Conservation (phyloP, 2,329 filamentous ascomycete genomes). For the Fusarium buharicum region DNA sequence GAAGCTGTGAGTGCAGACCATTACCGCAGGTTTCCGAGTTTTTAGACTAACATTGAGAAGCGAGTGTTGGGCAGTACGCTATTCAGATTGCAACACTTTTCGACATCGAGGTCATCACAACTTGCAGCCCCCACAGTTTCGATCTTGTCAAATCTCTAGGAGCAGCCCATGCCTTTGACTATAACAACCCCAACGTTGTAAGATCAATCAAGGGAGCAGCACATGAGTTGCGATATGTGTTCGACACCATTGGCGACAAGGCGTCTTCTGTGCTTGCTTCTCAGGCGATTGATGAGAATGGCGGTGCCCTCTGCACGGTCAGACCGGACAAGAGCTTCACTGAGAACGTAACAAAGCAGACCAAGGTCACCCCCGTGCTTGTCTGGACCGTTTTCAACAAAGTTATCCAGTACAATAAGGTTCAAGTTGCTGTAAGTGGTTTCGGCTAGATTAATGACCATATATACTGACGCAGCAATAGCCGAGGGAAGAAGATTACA, state of each 20-base stretch:
- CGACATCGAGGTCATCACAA: conserved; percentile 51
- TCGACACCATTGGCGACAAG: conserved; percentile 56
- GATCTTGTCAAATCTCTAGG: conserved; percentile 49
- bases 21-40: background rate
- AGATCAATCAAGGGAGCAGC: conserved; percentile 49
- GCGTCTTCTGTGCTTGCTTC: conserved; percentile 50
- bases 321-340: conserved; percentile 54
- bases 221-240: conserved; percentile 50
- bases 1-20: conserved; percentile 51
- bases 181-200: conserved; percentile 51
- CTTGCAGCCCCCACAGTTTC: conserved; percentile 49
- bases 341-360: conserved; percentile 47
- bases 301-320: conserved; percentile 54
- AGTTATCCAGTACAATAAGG: conserved; percentile 50
- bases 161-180: conserved; percentile 53
- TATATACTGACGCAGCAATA: conserved; percentile 26
- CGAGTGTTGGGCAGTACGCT: conserved; percentile 52
- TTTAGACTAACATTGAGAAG: conserved; percentile 31
- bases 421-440: conserved; percentile 51
- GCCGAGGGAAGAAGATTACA: conserved; percentile 51
- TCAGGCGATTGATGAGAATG: conserved; percentile 41
- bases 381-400: conserved; percentile 57
- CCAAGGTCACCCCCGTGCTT: conserved; percentile 54
- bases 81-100: conserved; percentile 50
- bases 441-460: background rate